Evolutionary conservation across 345 rosid genomes (phyloP).

Genomic region (Toxicodendron radicans): DNA sequence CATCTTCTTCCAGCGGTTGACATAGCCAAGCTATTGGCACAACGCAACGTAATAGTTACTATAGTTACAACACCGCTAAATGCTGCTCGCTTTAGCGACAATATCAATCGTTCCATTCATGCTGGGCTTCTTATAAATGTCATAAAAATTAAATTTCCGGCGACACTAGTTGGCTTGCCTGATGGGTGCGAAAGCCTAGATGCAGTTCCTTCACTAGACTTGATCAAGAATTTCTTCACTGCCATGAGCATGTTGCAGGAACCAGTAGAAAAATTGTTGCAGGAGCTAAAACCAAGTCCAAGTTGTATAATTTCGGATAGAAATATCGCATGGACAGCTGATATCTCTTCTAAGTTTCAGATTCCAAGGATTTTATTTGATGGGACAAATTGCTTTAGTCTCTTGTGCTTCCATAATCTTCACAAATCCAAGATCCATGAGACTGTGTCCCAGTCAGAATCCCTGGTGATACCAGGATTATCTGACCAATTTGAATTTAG

Average conservation of each 20-base stretch:
- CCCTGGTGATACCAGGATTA: conserved; percentile 38
- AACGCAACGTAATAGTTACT: conserved; percentile 30
- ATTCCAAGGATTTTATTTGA: conserved; percentile 38
- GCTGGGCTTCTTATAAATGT: neutral
- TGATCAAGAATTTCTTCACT: neutral
- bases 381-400: conserved; percentile 33
- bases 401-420: conserved; percentile 29
- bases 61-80: conserved; percentile 31
- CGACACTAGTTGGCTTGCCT: neutral
- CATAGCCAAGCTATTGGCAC: conserved; percentile 40
- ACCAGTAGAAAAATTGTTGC: conserved; percentile 17
- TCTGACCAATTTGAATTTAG: conserved; percentile 28
- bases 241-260: neutral
- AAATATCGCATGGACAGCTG: conserved; percentile 30
- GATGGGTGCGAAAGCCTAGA: conserved; percentile 2
- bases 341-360: conserved; percentile 25
- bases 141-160: neutral
- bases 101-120: neutral
- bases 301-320: conserved; percentile 43
- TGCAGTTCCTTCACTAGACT: neutral
- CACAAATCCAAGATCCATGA: conserved; percentile 25
- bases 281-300: conserved; percentile 20
- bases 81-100: neutral
- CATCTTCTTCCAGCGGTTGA: conserved; percentile 52
- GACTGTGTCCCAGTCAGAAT: conserved; percentile 17